Evolutionary conservation across 768 basidiomycete species (phyloP), one percentile per base, ranked within the genome.

Genomic region (Boletus insuetus): DNA sequence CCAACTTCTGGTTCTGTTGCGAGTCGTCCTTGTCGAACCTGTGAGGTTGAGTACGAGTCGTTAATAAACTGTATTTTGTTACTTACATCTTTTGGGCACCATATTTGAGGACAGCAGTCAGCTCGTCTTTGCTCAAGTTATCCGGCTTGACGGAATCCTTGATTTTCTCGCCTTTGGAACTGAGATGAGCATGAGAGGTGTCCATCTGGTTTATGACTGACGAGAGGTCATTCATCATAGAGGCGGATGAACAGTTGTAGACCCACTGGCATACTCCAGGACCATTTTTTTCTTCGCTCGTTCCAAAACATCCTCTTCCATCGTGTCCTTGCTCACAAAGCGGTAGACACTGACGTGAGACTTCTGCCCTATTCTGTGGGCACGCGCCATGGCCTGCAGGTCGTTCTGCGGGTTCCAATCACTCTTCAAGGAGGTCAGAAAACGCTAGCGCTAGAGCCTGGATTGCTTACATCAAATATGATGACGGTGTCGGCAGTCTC

Each of bases 151-250:
- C 73, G 20, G 81, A 71, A 48, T 91, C 89, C 67, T 87, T 90
- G 53, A 72, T 63, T 63, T 79, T 78, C 31, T 80, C 72, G 19
- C 82, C 80, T 65, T 93, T 94, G 53, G 89, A 87, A 68, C 92
- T 87, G 50, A 99, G 84, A 73, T 98, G 92, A 41, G 92, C 91
- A 61, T 98, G 97, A 40, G 95, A 94, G 22, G 97, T 99, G 75
- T 99, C 97, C 91, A 98, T 97, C 75, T 98, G 96, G 74, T 98
- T 97, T 79, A 99, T 98, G 77, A 99, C 94, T 97, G 70, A n/a
- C 50, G 40, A 51, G 46, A 51, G 29, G 16, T 45, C 24, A 49
- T 56, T 58, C 51, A 58, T 42, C 45, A 61, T 26, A 20, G 37
- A 31, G 46, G 53, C 22, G 51, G 40, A 63, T 64, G 42, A 64